phyloP scores from a whole-genome alignment of 495 filamentous ascomycete species.

The Apiosordaria backusii region DNA sequence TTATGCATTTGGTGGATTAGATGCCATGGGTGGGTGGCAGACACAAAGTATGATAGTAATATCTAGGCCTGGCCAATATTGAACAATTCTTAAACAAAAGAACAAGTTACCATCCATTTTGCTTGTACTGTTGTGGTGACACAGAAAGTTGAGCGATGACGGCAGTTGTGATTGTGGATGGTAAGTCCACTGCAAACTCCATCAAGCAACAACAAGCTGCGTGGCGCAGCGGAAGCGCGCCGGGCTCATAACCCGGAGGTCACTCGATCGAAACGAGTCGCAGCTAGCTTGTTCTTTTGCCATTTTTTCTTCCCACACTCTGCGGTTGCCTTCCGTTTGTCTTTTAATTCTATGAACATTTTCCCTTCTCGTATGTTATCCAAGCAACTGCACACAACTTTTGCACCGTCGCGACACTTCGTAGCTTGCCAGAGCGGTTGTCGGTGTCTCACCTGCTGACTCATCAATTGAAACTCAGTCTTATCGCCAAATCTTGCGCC shows the following conservation, averaged over 20 bases:
- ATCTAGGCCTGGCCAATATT: background rate
- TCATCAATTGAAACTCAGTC: background rate
- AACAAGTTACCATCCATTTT: background rate
- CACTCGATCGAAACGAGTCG: conserved; percentile 17
- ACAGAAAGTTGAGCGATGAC: background rate
- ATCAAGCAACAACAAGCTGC: conserved; percentile 11
- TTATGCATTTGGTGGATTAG: conserved; percentile 7
- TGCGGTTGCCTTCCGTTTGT: too few relatives aligned
- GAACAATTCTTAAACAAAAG: background rate
- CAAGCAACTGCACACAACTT: too few relatives aligned
- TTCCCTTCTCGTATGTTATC: too few relatives aligned
- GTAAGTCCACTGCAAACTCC: background rate
- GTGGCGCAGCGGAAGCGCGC: conserved; percentile 17
- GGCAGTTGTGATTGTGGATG: background rate
- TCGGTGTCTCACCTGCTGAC: background rate
- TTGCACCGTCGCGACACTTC: too few relatives aligned
- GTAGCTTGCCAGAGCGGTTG: background rate
- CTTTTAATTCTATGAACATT: too few relatives aligned
- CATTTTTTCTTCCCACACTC: conserved; percentile 9
- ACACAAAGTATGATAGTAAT: background rate
- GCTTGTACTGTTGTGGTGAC: background rate
- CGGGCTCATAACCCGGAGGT: conserved; percentile 20
- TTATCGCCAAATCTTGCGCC: too few relatives aligned
- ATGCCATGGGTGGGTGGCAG: background rate
- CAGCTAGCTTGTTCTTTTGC: conserved; percentile 20